Base-by-base conservation (phyloP, 345 rosid genomes). In the Camelina hispida region DNA sequence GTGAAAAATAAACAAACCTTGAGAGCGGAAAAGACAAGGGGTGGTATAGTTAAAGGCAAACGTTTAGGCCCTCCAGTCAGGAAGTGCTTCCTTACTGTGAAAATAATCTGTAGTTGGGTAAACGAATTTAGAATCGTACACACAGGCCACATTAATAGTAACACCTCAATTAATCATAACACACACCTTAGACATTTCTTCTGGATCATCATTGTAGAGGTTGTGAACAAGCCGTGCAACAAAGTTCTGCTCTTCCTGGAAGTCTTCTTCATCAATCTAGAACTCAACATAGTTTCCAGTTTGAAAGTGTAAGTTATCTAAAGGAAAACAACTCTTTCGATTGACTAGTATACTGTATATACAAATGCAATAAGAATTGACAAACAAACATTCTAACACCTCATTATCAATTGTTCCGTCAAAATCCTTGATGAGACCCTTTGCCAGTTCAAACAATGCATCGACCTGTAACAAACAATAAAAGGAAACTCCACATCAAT, bases 231-330 rank as follows among this genome's bases (percentile, higher is more conserved):
- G 89, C 62, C 97, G 91, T 66, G 97, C 91, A 71, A 94, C 96
- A 75, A 90, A 82, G 76, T 86, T 91, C 83, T 94, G 98, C 85
- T 94, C 97, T 82, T 94, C 97, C 84, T 87, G 88, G 75, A 94
- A 94, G 81, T 94, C 98, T 75, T 94, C 97, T 85, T 90, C 98
- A 83, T 91, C 97, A 69, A 88, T 73, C 97, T 94, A 81, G 34
- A 70, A 50, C 14, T 46, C 57, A n/a, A 48, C 38, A 68, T 72
- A 71, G 48, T 20, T 35, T 50, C 34, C 58, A 58, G 1, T 53
- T 57, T 46, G 68, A 69, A 25, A 50, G 57, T 11, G 44, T 37
- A 69, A 69, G 59, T 17, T 20, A 53, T 48, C 22, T 17, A 68
- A 16, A 62, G 53, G 44, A 62, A 68, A 62, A 42, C 4, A 42